Evolutionary conservation across 2,329 filamentous ascomycete species (phyloP), one percentile per base, ranked within the genome.

Genomic region (Penicillium sclerotigenum): DNA sequence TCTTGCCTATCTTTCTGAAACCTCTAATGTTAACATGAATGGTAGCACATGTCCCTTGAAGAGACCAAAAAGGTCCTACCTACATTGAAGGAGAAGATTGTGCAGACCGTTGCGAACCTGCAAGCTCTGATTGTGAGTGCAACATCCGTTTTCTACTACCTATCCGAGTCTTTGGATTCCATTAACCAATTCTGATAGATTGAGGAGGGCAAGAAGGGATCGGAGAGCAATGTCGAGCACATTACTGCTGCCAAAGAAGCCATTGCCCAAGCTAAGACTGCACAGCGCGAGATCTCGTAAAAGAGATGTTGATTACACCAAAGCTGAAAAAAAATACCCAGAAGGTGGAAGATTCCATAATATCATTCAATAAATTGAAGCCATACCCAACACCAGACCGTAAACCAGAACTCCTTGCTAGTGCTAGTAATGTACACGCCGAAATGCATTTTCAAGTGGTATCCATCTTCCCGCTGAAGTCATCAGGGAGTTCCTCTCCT

Each of bases 11-110:
- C 10, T 43, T 29, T 22, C 16, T 31, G 11, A 14, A 51, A 22
- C 33, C 47, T 37, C 49, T 59, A 47, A 55, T 47, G 43, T 57
- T 59, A 20, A 55, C 36, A 38, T 46, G 20, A 31, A 22, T 40
- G 57, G 28, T 67, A 96, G 91, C 83, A 84, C 77, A 83, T 84
- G 78, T 92, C 89, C 22, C 79, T 91, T n/a, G 86, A 91, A 62
- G 90, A 99, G 77, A 97, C 94, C 9, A 88, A 88, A 71, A 88
- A 86, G 54, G 85, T 97, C 28, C 88, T 97, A 66, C 87, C 81
- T 2, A 84, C 84, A 1, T 76, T 97, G 62, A 83, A 83, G 65
- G 73, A 83, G 68, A 87, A 90, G 68, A 91, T 97, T 65, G 76
- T 75, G 43, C 84, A 87, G 54, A 87, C 91, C 1, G 78, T 92